These are phyloP conservation scores for Paraleonurus japonicus DNA, from an alignment of 257 asterid genomes.

Conservation along the genomic window DNA sequence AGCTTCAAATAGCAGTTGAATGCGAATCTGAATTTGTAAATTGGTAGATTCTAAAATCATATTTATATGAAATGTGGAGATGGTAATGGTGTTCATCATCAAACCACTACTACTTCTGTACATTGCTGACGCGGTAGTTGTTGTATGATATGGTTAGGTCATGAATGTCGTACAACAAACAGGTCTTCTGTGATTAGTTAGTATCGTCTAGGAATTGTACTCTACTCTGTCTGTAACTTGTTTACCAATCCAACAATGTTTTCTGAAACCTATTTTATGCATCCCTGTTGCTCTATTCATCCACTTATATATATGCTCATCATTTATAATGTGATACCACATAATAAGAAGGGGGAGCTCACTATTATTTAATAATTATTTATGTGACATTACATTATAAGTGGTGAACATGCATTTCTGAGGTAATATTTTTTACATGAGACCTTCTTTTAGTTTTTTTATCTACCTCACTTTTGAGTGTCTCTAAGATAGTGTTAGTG, in stretches of 20 bases:
- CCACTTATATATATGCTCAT: too few species aligned
- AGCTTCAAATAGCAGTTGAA: not conserved
- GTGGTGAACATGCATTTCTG: too few species aligned
- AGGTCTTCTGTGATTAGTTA: slow-evolving; percentile 16
- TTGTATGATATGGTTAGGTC: slow-evolving; percentile 23
- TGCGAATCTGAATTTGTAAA: slow-evolving; percentile 28
- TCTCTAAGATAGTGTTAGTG: too few species aligned
- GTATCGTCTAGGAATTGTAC: not conserved
- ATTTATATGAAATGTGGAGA: slow-evolving; percentile 18
- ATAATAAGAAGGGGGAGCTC: too few species aligned
- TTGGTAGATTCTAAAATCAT: slow-evolving; percentile 20
- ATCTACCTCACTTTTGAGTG: too few species aligned
- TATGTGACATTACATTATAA: too few species aligned
- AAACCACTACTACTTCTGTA: slow-evolving; percentile 8
- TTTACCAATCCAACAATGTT: not conserved
- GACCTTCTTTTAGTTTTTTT: too few species aligned
- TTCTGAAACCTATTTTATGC: not conserved
- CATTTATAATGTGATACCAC: too few species aligned
- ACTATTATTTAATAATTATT: too few species aligned
- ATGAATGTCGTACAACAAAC: not conserved
- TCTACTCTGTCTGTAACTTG: slow-evolving; percentile 20
- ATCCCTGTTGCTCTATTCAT: not conserved
- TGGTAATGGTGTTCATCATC: slow-evolving; percentile 4
- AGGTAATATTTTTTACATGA: too few species aligned
- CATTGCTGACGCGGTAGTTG: slow-evolving; percentile 21